Percentiles rank a stretch among this genome's conserved stretches.
Conservation (phyloP, 2,329 filamentous ascomycete genomes). For the Lachnellula willkommii region DNA sequence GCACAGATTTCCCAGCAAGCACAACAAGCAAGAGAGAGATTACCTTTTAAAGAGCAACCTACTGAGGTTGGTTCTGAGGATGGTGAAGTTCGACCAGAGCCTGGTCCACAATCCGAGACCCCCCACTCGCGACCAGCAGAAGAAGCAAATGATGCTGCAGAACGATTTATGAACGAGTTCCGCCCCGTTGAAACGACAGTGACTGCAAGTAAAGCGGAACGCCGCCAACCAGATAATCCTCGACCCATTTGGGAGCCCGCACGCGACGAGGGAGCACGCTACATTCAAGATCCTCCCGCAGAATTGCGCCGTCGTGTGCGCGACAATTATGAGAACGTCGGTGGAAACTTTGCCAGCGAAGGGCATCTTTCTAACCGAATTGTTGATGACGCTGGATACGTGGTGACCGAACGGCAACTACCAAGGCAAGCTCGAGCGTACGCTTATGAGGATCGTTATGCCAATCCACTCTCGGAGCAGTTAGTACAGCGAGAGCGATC, state of each 20-base stretch:
- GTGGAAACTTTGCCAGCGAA: constrained; percentile 2
- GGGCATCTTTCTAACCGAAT: constrained; percentile 9
- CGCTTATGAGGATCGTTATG: constrained; percentile 26
- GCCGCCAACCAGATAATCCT: constrained; percentile 9
- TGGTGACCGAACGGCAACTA: constrained; percentile 18
- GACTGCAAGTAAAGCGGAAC: constrained; percentile 5
- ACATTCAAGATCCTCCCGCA: constrained; percentile 9
- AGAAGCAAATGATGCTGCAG: constrained; percentile 33
- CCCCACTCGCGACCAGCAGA: constrained; percentile 9
- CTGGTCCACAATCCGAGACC: constrained; percentile 7
- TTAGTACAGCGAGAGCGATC: constrained; percentile 24
- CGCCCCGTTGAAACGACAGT: constrained; percentile 22
- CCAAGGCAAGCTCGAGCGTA: constrained; percentile 19
- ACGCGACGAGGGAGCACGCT: constrained; percentile 9
- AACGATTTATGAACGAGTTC: constrained; percentile 36
- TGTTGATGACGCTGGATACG: constrained; percentile 16
- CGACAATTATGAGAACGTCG: constrained; percentile 16
- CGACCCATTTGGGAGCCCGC: constrained; percentile 17
- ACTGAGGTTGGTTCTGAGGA: constrained; percentile 34
- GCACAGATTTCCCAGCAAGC: constrained; percentile 28
- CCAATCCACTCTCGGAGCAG: constrained; percentile 13
- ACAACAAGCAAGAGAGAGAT: constrained; percentile 19
- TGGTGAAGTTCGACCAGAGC: constrained; percentile 31
- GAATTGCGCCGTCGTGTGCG: constrained; percentile 12
- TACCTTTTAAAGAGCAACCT: constrained; percentile 17